These are phyloP conservation scores for Balansia obtecta DNA, from an alignment of 2,329 filamentous ascomycete genomes.

Conservation along the genomic window DNA sequence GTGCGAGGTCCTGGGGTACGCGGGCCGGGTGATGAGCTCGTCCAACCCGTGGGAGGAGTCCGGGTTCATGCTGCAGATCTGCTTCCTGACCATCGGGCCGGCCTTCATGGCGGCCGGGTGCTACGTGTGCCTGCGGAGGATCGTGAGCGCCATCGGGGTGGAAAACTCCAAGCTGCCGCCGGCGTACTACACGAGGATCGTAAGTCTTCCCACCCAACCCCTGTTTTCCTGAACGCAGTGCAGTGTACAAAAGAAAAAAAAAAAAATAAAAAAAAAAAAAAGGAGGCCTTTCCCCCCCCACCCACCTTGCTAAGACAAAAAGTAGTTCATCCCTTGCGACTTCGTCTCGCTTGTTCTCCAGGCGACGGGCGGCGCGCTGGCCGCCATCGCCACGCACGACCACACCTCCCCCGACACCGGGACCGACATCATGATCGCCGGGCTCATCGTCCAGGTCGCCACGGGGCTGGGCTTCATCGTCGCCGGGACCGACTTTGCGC, in stretches of 20 bases:
- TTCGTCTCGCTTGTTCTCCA: constrained; percentile 48
- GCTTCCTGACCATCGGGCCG: constrained; percentile 50
- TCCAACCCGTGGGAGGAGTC: constrained; percentile 37
- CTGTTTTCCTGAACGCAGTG: too few species aligned
- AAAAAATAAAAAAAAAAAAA: too few species aligned
- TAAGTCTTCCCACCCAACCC: too few species aligned
- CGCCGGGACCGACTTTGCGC: constrained; percentile 37
- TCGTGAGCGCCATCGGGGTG: constrained; percentile 34
- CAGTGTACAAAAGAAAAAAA: too few species aligned
- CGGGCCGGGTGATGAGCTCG: constrained; percentile 42
- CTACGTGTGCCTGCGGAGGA: constrained; percentile 46
- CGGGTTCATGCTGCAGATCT: constrained; percentile 43
- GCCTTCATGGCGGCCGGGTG: constrained; percentile 52
- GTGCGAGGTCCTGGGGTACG: constrained; percentile 47
- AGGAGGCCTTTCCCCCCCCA: too few species aligned
- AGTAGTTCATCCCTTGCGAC: constrained; percentile 55
- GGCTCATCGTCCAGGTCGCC: constrained; percentile 47
- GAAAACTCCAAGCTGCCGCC: constrained; percentile 36
- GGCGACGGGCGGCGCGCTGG: constrained; percentile 44
- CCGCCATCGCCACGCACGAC: constrained; percentile 28
- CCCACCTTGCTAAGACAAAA: too few species aligned
- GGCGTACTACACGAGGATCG: constrained; percentile 34
- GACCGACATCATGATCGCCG: constrained; percentile 54
- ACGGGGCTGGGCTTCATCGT: constrained; percentile 42
- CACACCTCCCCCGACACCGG: constrained; percentile 25